A percentile compares a stretch with the other conserved stretches of the same genome.
These are phyloP conservation scores for Heterobasidion irregulare DNA, from an alignment of 1,284 basidiomycete species.

Conservation along the genomic window DNA sequence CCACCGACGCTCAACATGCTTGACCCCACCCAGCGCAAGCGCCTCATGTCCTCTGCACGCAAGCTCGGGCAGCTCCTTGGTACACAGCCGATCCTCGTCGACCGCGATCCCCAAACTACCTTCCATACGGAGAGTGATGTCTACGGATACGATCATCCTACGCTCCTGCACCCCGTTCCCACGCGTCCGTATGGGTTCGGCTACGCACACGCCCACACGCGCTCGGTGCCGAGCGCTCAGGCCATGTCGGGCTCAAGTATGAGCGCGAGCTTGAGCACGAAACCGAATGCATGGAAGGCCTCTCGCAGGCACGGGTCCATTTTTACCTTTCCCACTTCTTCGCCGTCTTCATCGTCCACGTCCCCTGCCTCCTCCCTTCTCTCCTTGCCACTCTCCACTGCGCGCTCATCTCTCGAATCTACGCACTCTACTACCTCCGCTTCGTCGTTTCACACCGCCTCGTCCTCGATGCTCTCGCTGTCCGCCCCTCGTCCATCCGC, in stretches of 20 bases:
- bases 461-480: neutral
- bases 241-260: neutral
- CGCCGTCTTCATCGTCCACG: neutral
- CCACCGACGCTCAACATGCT: constrained; percentile 43
- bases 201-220: constrained; percentile 7
- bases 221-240: neutral
- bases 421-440: too few species aligned
- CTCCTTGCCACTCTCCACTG: neutral
- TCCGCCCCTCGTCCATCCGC: too few species aligned
- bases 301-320: constrained; percentile 24
- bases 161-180: too few species aligned
- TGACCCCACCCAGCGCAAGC: constrained; percentile 36
- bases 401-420: too few species aligned
- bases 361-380: constrained; percentile 2
- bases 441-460: neutral
- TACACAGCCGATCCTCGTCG: constrained; percentile 42
- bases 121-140: too few species aligned
- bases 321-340: constrained; percentile 14
- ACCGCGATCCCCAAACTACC: constrained; percentile 16
- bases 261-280: neutral
- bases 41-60: constrained; percentile 48
- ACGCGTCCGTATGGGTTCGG: neutral
- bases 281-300: neutral
- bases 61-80: constrained; percentile 53
- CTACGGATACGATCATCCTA: too few species aligned